Base-by-base conservation (phyloP, 1,284 basidiomycete genomes). In the Heterobasidion annosum region DNA sequence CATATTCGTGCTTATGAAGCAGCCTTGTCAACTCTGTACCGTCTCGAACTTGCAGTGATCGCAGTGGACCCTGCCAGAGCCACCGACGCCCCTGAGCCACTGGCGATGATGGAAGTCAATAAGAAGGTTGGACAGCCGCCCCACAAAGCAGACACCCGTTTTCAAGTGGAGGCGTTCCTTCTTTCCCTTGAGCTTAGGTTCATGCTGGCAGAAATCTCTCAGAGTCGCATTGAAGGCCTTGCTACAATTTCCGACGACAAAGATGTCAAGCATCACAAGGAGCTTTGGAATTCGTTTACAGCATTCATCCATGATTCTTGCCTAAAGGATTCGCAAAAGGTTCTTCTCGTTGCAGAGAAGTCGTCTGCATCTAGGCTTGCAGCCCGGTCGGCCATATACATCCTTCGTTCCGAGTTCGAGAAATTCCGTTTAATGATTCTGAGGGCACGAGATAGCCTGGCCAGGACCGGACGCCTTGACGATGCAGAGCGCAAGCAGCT, bases 1-100 rank as follows among this genome's bases (percentile, higher is more conserved):
- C 79, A 83, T 60, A 63, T 68, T 0, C 64, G 70, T 25, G 79
- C 82, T 4, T 83, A 78, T 69, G 74, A 82, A 47, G 71, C 76
- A 0, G 74, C 81, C 0, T 74, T 79, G 56, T 64, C 77, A 0
- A 73, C 68, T 34, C 64, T 82, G 1, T 77, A 76, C 55, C 67
- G 72, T 25, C 65, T 70, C 25, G 80, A 83, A 65, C 69, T 81
- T 61, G 67, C 73, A 8, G 54, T 57, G 5, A 64, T 68, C 6
- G 54, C 64, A 1, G 58, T 59, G 9, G 63, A 77, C 55, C 72
- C 73, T 0, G 55, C 58, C 1, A 62, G 55, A 10, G 72, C 71
- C 1, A 71, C 74, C 0, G 61, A 68, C 13, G 61, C 67, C 48
- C 77, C 74, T 0, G 63, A 72, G 34, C 73, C 76, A 54, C 62